A percentile compares a stretch with the other conserved stretches of the same genome.
Evolutionary conservation across 2,329 filamentous ascomycete genomes (phyloP).

Genomic region (Pseudogymnoascus sp.): DNA sequence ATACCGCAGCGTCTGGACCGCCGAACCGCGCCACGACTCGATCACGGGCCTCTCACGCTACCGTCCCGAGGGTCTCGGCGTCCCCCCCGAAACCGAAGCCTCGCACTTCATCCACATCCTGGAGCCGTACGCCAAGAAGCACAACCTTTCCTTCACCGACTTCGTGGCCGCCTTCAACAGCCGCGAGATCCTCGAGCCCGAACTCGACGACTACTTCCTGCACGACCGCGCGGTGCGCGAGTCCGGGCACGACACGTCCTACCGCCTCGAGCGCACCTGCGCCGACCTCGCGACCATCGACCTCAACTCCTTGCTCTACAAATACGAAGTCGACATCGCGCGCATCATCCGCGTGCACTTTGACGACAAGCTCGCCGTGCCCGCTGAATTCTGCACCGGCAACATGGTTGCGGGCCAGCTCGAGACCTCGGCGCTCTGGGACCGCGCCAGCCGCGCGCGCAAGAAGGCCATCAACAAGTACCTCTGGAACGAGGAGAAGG

Average conservation of each 20-base stretch:
- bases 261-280: constrained; percentile 81
- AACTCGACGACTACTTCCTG: constrained; percentile 89
- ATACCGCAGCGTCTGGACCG: constrained; percentile 15
- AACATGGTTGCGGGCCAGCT: constrained; percentile 59
- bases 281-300: constrained; percentile 90
- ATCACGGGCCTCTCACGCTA: constrained; percentile 42
- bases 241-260: constrained; percentile 93
- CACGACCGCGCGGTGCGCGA: constrained; percentile 94
- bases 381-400: constrained; percentile 70
- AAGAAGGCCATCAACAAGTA: constrained; percentile 86
- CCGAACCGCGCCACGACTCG: constrained; percentile 37
- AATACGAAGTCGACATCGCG: constrained; percentile 92
- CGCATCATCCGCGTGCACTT: constrained; percentile 79
- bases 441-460: constrained; percentile 76
- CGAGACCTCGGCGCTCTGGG: constrained; percentile 83
- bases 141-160: constrained; percentile 72
- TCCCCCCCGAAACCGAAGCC: constrained; percentile 46
- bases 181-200: constrained; percentile 68
- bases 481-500: constrained; percentile 83
- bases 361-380: constrained; percentile 73
- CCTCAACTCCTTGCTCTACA: constrained; percentile 89
- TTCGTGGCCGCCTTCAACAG: constrained; percentile 88
- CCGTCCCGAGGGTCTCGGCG: constrained; percentile 40
- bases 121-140: constrained; percentile 39
- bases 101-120: constrained; percentile 40